Base-by-base conservation (phyloP, 78 protist genomes). In the Tieghemostelium lacteum region DNA sequence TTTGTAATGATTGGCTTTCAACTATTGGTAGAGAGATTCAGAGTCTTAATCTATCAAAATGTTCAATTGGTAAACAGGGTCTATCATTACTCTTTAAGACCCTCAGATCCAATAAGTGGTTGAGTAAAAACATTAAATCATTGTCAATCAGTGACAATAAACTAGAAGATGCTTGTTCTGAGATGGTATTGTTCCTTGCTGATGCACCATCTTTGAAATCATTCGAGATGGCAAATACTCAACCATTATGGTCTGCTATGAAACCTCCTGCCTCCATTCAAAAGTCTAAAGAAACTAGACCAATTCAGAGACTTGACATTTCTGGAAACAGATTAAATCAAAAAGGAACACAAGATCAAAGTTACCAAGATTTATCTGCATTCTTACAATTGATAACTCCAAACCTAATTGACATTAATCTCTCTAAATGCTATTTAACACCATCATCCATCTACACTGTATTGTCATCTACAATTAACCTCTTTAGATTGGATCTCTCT, bases 1-100 rank as follows among this genome's bases (percentile, higher is more conserved):
- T 83, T 7, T 83, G 91, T 33, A 83, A 83, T 14, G 91, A 83
- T 60, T 83, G 91, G 91, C 24, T 83, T 3, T 58, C 91, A 0
- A 83, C 78, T 0, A 50, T 83, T 7, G 67, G 77, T 14, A 76
- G 69, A 50, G 91, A 83, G 26, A 69, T 83, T 45, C 76, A 83
- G 24, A 26, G 37, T 1, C 22, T 83, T 2, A 83, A 83, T 70
- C 70, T 83, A 6, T 34, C 91, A 1, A 83, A 83, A 60, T 83
- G 91, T 60, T 22, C 28, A 17, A 83, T 83, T 31, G 91, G 91
- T 26, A 83, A 83, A 52, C 69, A 54, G 26, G 91, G 91, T 69
- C 50, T 69, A 20, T 39, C 70, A n/a, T 19, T 57, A 0, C 19
- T 83, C 8, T 83, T 83, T 24, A 83, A 71, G 55, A 50, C 91